Conservation (phyloP, 768 basidiomycete genomes). For the Symmetrospora coprosmae region DNA sequence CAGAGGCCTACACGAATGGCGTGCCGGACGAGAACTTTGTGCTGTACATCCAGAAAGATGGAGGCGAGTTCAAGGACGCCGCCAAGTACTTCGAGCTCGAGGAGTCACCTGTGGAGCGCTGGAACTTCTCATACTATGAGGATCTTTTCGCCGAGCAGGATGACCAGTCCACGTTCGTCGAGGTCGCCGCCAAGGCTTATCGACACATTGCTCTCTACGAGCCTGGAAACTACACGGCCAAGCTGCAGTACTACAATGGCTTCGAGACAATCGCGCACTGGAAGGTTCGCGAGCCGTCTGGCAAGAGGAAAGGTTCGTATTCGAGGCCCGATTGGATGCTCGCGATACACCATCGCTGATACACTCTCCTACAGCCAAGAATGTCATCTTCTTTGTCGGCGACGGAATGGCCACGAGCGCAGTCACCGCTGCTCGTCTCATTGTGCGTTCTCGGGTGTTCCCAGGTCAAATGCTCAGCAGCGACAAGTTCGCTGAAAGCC, state of each 20-base stretch:
- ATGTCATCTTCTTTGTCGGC: conserved; percentile 38
- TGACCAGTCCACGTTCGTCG: conserved; percentile 35
- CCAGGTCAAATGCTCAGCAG: too few species aligned
- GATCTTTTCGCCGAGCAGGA: conserved; percentile 37
- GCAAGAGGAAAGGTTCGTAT: conserved; percentile 29
- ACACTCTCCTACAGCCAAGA: too few species aligned
- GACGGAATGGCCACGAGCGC: conserved; percentile 31
- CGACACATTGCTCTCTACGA: conserved; percentile 34
- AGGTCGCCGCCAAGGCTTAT: conserved; percentile 38
- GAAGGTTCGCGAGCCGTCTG: conserved; percentile 34
- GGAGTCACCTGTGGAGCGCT: conserved; percentile 30
- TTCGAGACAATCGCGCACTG: conserved; percentile 36
- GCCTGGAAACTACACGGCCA: conserved; percentile 21
- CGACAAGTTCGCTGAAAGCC: too few species aligned
- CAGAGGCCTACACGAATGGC: conserved; percentile 38
- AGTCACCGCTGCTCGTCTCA: conserved; percentile 38
- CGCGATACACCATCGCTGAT: too few species aligned
- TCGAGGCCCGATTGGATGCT: too few species aligned
- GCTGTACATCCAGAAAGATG: conserved; percentile 34
- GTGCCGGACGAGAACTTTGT: conserved; percentile 33
- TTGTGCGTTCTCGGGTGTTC: too few species aligned
- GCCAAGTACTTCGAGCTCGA: conserved; percentile 34
- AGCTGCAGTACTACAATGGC: conserved; percentile 35
- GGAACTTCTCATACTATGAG: conserved; percentile 36
- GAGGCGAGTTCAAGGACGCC: conserved; percentile 26